These are phyloP conservation scores for Fusarium palustre DNA, from an alignment of 2,329 filamentous ascomycete species.

Conservation along the genomic window DNA sequence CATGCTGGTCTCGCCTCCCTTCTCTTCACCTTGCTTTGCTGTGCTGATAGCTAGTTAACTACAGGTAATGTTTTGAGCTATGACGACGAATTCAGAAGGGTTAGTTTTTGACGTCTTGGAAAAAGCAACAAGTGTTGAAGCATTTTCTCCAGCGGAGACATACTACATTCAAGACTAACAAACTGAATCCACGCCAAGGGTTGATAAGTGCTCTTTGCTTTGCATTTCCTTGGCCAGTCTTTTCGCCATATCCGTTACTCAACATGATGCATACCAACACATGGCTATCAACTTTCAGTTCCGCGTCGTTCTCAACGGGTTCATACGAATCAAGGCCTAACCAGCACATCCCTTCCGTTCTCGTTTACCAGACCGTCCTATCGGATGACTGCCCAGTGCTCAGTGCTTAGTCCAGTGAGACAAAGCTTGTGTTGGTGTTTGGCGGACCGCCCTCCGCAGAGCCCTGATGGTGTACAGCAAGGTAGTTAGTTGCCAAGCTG, in stretches of 20 bases:
- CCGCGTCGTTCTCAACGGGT: constrained; percentile 2
- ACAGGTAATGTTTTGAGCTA: constrained; percentile 44
- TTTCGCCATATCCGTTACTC: constrained; percentile 7
- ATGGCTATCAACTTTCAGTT: constrained; percentile 15
- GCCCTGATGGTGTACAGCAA: constrained; percentile 2
- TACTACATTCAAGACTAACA: background rate
- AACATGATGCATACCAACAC: constrained; percentile 32
- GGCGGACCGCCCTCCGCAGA: constrained; percentile 9
- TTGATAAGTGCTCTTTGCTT: constrained; percentile 1
- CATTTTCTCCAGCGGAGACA: background rate
- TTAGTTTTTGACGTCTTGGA: constrained; percentile 49
- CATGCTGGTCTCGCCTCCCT: background rate
- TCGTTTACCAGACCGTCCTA: constrained; percentile 24
- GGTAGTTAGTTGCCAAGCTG: constrained; percentile 19
- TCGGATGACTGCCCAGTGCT: constrained; percentile 26
- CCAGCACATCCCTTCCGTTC: constrained; percentile 17
- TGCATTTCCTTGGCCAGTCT: background rate
- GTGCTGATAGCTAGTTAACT: background rate
- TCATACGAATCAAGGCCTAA: constrained; percentile 1
- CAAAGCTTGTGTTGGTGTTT: constrained; percentile 16
- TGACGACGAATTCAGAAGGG: constrained; percentile 51
- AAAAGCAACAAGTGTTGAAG: constrained; percentile 23
- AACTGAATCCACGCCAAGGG: background rate
- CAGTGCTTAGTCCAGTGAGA: constrained; percentile 24
- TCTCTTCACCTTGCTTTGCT: background rate